Evolutionary conservation across 2,329 filamentous ascomycete species (phyloP).

Genomic region (Plectosphaerella sp.): DNA sequence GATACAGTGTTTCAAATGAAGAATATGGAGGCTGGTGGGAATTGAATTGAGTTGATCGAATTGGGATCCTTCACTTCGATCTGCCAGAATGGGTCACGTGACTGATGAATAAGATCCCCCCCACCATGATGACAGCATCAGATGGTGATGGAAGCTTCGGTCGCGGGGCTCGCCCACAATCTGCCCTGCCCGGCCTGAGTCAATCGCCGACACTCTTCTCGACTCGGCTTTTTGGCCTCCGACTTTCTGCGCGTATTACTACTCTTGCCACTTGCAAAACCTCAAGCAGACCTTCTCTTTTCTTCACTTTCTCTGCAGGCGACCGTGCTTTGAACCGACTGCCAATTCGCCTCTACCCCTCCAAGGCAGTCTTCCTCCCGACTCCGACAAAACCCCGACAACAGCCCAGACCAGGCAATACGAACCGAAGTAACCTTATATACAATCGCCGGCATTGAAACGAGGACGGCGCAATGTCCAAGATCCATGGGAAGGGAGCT

Average conservation of each 20-base stretch:
- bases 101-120: too few relatives aligned
- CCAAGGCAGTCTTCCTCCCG: background rate
- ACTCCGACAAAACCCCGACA: background rate
- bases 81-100: too few relatives aligned
- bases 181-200: constrained; percentile 2
- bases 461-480: background rate
- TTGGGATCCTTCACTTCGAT: too few relatives aligned
- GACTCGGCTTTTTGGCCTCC: background rate
- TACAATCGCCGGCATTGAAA: background rate
- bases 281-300: background rate
- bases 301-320: background rate
- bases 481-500: constrained; percentile 6
- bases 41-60: too few relatives aligned
- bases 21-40: too few relatives aligned
- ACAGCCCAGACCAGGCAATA: background rate
- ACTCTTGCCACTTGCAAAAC: background rate
- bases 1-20: too few relatives aligned
- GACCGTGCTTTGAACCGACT: background rate
- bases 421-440: background rate
- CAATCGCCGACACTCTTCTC: background rate
- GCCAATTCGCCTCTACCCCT: background rate
- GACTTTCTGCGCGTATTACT: background rate
- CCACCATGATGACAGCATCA: constrained; percentile 4
- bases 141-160: background rate
- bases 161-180: constrained; percentile 1